These are phyloP conservation scores for Diaporthe sp. DNA, from an alignment of 2,329 filamentous ascomycete species.

Conservation along the genomic window DNA sequence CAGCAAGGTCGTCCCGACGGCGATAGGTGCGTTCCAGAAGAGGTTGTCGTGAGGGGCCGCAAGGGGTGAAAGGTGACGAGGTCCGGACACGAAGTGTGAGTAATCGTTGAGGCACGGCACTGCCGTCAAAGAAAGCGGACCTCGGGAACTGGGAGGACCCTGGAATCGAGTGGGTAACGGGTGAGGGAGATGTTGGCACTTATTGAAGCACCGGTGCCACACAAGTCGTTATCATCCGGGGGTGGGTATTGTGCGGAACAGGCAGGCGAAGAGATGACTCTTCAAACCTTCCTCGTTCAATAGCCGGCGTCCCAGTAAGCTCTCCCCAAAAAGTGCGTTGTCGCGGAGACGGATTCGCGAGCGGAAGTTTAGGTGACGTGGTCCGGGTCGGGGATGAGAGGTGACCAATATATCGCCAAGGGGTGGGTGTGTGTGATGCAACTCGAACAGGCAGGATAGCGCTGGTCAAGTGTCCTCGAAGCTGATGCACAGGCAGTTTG, in stretches of 20 bases:
- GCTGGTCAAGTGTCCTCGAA: neutral
- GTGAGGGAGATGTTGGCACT: slow-evolving; percentile 47
- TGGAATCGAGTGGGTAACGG: slow-evolving; percentile 47
- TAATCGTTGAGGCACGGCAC: slow-evolving; percentile 38
- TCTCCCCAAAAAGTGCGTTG: neutral
- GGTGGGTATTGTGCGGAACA: slow-evolving; percentile 53
- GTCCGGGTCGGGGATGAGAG: neutral
- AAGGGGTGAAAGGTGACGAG: slow-evolving; percentile 29
- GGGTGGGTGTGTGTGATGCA: slow-evolving; percentile 6
- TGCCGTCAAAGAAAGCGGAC: slow-evolving; percentile 37
- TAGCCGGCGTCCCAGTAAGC: slow-evolving; percentile 18
- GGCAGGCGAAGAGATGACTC: slow-evolving; percentile 64
- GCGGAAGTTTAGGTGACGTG: neutral
- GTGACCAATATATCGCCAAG: slow-evolving; percentile 30
- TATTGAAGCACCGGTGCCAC: slow-evolving; percentile 54
- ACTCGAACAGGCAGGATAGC: neutral
- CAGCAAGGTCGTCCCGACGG: slow-evolving; percentile 32
- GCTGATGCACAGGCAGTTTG: slow-evolving; percentile 19
- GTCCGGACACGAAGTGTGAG: slow-evolving; percentile 34
- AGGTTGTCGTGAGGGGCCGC: slow-evolving; percentile 14
- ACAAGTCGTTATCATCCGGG: slow-evolving; percentile 56
- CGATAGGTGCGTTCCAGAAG: slow-evolving; percentile 12
- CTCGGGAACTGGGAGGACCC: slow-evolving; percentile 42
- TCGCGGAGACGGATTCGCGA: neutral
- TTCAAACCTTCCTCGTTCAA: slow-evolving; percentile 53